These are phyloP conservation scores for Draba incana DNA, from an alignment of 345 rosid species.

Conservation along the genomic window DNA sequence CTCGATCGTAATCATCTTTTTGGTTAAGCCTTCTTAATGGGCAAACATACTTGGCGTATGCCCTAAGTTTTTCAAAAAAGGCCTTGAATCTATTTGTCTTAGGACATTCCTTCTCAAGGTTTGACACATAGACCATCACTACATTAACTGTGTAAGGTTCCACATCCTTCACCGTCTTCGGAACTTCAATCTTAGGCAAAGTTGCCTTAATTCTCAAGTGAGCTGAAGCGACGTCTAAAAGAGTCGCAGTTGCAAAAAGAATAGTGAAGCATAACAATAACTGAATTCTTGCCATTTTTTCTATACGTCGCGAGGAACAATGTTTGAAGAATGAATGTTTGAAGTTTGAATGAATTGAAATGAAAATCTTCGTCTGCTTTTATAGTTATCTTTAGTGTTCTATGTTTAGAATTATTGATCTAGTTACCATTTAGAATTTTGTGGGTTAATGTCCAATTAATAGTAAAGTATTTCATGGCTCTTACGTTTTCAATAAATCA, in stretches of 20 bases:
- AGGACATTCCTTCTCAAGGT: conserved; percentile 40
- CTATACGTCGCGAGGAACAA: background rate
- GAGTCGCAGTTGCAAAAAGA: conserved; percentile 11
- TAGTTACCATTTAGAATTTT: background rate
- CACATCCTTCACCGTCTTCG: conserved; percentile 32
- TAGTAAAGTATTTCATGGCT: conserved; percentile 31
- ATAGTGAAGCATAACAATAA: conserved; percentile 33
- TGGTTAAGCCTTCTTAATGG: background rate
- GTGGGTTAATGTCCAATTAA: conserved; percentile 20
- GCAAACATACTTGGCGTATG: conserved; percentile 30
- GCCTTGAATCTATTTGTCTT: conserved; percentile 23
- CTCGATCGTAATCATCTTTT: conserved; percentile 11
- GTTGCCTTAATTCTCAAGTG: conserved; percentile 3
- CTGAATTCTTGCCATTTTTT: conserved; percentile 31
- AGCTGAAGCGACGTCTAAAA: conserved; percentile 29
- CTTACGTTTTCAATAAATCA: conserved; percentile 7
- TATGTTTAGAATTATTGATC: conserved; percentile 30
- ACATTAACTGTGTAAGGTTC: conserved; percentile 37
- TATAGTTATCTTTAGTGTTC: conserved; percentile 27
- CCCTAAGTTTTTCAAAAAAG: conserved; percentile 35
- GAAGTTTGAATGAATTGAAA: conserved; percentile 8
- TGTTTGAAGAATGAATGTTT: background rate
- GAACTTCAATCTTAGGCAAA: conserved; percentile 26
- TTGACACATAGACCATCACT: conserved; percentile 34
- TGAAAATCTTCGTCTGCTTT: background rate